These are phyloP conservation scores for Fusarium chaquense DNA, from an alignment of 2,329 filamentous ascomycete genomes.

Conservation along the genomic window DNA sequence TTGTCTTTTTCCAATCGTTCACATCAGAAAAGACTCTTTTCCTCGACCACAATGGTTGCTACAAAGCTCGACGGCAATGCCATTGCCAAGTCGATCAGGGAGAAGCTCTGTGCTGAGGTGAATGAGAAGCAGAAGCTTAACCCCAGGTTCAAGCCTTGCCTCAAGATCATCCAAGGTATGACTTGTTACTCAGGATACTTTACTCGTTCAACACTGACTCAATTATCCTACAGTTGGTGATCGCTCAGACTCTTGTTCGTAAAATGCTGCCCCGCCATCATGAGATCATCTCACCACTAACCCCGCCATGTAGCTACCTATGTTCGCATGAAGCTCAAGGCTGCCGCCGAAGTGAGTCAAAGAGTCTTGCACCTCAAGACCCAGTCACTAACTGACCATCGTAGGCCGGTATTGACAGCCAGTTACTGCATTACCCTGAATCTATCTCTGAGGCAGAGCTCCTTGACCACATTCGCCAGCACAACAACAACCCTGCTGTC, in stretches of 20 bases:
- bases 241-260: slow-evolving; percentile 86
- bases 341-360: slow-evolving; percentile 81
- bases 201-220: slow-evolving; percentile 40
- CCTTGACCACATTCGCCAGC: slow-evolving; percentile 80
- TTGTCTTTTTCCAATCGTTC: slow-evolving; percentile 10
- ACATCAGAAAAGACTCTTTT: slow-evolving; percentile 53
- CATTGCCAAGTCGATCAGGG: slow-evolving; percentile 91
- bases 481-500: slow-evolving; percentile 88
- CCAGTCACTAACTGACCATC: neutral
- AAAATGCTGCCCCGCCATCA: slow-evolving; percentile 41
- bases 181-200: slow-evolving; percentile 20
- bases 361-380: neutral
- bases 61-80: slow-evolving; percentile 95
- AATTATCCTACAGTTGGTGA: slow-evolving; percentile 76
- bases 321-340: slow-evolving; percentile 99
- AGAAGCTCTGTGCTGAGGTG: slow-evolving; percentile 84
- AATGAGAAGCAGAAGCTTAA: slow-evolving; percentile 83
- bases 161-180: slow-evolving; percentile 95
- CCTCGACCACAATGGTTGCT: slow-evolving; percentile 79
- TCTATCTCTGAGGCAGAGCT: slow-evolving; percentile 86
- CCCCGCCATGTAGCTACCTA: slow-evolving; percentile 77
- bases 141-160: slow-evolving; percentile 85
- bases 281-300: slow-evolving; percentile 36
- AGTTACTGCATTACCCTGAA: slow-evolving; percentile 85
- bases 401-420: slow-evolving; percentile 89